Conservation (phyloP, 495 filamentous ascomycete species). For the Pseudoneurospora amorphoporcata region DNA sequence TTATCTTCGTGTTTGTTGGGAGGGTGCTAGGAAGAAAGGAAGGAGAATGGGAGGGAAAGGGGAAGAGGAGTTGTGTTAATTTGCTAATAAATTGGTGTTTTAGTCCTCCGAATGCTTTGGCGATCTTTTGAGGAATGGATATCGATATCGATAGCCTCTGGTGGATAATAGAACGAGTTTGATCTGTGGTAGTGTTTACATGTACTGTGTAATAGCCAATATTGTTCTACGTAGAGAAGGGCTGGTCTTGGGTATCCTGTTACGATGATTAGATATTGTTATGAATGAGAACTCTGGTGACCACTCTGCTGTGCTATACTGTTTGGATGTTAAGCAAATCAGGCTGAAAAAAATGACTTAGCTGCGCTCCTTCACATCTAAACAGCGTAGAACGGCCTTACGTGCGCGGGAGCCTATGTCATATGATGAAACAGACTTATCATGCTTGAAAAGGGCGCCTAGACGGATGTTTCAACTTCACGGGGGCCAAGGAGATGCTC, state of each 20-base stretch:
- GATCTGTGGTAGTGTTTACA: too few relatives aligned
- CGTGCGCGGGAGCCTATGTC: not conserved
- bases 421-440: not conserved
- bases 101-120: constrained; percentile 35
- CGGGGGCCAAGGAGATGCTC: not conserved
- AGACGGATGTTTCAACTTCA: not conserved
- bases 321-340: not conserved
- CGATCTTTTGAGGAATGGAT: constrained; percentile 6
- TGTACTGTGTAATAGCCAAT: not conserved
- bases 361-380: not conserved
- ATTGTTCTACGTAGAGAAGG: not conserved
- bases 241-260: not conserved
- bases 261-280: not conserved
- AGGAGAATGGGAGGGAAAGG: too few relatives aligned
- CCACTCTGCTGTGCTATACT: not conserved
- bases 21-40: too few relatives aligned
- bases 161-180: not conserved
- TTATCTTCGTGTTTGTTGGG: too few relatives aligned
- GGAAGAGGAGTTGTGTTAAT: not conserved
- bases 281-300: not conserved
- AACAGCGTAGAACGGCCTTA: not conserved
- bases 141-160: not conserved
- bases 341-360: not conserved
- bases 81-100: constrained; percentile 1
- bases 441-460: not conserved